Evolutionary conservation across 352 stramenopile species (phyloP).

Genomic region (Hyaloperonospora brassicae): DNA sequence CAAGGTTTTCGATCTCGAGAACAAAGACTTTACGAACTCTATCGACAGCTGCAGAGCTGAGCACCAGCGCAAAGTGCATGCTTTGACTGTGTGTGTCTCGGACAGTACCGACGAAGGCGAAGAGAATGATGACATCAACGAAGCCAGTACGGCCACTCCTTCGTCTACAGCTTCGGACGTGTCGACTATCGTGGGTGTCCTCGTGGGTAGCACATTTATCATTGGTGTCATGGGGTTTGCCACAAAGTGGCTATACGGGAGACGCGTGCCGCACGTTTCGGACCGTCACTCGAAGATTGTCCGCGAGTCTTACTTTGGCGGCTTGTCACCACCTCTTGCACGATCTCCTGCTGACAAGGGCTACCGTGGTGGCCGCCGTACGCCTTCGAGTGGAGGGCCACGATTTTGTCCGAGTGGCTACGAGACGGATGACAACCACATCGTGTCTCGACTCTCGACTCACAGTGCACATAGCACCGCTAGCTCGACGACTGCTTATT

Average conservation of each 20-base stretch:
- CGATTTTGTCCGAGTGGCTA: constrained; percentile 16
- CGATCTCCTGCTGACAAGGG: constrained; percentile 17
- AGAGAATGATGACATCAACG: constrained; percentile 3
- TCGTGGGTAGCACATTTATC: constrained; percentile 32
- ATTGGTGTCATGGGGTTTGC: constrained; percentile 19
- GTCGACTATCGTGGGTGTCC: constrained; percentile 22
- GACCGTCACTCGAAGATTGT: constrained; percentile 11
- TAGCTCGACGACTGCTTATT: constrained; percentile 29
- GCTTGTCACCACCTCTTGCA: constrained; percentile 26
- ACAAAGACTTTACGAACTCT: constrained; percentile 26
- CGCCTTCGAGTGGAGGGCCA: constrained; percentile 19
- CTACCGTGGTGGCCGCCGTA: constrained; percentile 20
- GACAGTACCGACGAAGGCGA: constrained; percentile 15
- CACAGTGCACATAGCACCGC: constrained; percentile 31
- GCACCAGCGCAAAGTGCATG: constrained; percentile 22
- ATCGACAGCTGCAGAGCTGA: constrained; percentile 18
- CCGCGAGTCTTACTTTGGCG: constrained; percentile 30
- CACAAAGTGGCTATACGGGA: constrained; percentile 19
- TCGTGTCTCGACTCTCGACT: constrained; percentile 27
- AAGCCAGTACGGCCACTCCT: neutral
- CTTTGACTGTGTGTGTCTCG: constrained; percentile 24
- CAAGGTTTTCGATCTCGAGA: constrained; percentile 29
- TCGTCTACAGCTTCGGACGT: constrained; percentile 13
- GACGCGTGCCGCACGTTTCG: constrained; percentile 2
- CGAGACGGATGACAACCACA: constrained; percentile 17